Base-by-base conservation (phyloP, 2,329 filamentous ascomycete genomes). In the Plectosphaerella cucumerina region DNA sequence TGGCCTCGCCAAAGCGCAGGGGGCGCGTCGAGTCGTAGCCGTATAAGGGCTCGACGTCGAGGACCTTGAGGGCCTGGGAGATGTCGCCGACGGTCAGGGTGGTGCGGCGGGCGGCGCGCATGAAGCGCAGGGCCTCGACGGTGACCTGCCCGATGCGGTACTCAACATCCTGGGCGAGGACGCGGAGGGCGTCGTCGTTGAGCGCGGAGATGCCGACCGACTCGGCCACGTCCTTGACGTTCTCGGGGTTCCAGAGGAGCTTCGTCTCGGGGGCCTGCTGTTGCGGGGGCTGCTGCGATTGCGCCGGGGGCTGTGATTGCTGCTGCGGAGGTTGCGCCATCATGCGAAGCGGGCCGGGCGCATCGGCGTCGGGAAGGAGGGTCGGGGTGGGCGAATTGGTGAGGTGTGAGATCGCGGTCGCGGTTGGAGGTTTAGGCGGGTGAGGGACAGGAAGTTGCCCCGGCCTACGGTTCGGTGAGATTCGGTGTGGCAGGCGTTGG, bases 41-140 rank as follows among this genome's bases (percentile, higher is more conserved):
- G 65, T 97, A 97, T 2, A 97, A 80, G 1, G 94, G 94, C 70
- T 99, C 94, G 21, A 97, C 89, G 62, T 97, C 91, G 47, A 99
- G 78, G 11, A 92, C 84, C 55, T 85, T 85, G 57, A 99, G 75
- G 4, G 94, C 94, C 58, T 93, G 86, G 44, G 90, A 86, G 51
- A 97, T 83, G 70, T 99, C 94, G 63, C 93, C 88, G 47, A 94
- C 95, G 18, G 86, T 91, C 58, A 99, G 76, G 1, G 89, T 86
- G 2, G 91, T 97, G 56, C 94, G 85, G 67, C 89, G 89, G 20
- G 86, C 84, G 62, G 93, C 89, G 61, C 91, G 90, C 94, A 99
- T 99, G 68, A 95, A 94, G 65, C 96, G 95, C 61, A 97, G 78
- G 3, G 92, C 89, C 72, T 97, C 93, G 61, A 96, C 87, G 56